phyloP scores from a whole-genome alignment of 257 asterid genomes.

The Cordia subcordata region DNA sequence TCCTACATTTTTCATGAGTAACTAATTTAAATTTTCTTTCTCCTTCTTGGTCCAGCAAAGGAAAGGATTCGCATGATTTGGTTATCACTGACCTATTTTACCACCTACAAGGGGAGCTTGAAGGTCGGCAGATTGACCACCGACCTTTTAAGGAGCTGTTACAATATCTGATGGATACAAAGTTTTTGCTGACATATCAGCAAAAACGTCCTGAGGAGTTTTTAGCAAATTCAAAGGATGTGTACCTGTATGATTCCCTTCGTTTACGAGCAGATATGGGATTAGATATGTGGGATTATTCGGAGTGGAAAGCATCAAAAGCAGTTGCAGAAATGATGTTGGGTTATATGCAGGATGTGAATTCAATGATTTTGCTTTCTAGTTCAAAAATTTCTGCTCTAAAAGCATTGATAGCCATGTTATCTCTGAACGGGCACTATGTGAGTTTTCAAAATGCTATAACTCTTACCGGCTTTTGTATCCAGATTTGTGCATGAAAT shows the following conservation, averaged over 20 bases:
- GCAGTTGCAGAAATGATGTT: slow-evolving; percentile 62
- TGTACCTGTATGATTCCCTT: slow-evolving; percentile 47
- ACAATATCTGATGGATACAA: slow-evolving; percentile 60
- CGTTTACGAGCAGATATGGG: slow-evolving; percentile 70
- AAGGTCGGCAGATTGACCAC: slow-evolving; percentile 76
- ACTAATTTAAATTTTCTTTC: slow-evolving; percentile 5
- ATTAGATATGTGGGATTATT: slow-evolving; percentile 68
- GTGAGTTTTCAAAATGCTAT: slow-evolving; percentile 11
- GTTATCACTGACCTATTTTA: slow-evolving; percentile 74
- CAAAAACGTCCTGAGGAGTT: slow-evolving; percentile 38
- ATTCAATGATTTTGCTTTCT: slow-evolving; percentile 46
- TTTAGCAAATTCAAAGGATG: slow-evolving; percentile 30
- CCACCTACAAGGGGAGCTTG: slow-evolving; percentile 91
- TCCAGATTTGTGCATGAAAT: neutral
- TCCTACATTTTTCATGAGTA: slow-evolving; percentile 2
- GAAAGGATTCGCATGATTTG: slow-evolving; percentile 59
- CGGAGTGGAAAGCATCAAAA: slow-evolving; percentile 64
- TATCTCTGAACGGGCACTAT: slow-evolving; percentile 40
- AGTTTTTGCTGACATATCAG: slow-evolving; percentile 58
- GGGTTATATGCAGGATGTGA: slow-evolving; percentile 53
- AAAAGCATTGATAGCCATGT: slow-evolving; percentile 54
- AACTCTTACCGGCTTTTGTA: neutral
- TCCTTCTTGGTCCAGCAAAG: slow-evolving; percentile 48
- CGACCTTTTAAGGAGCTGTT: slow-evolving; percentile 71
- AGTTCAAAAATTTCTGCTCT: slow-evolving; percentile 73